Percentiles rank a stretch among this genome's conserved stretches.
phyloP scores from a whole-genome alignment of 306 rosid genomes.

The Acacia acuminata region DNA sequence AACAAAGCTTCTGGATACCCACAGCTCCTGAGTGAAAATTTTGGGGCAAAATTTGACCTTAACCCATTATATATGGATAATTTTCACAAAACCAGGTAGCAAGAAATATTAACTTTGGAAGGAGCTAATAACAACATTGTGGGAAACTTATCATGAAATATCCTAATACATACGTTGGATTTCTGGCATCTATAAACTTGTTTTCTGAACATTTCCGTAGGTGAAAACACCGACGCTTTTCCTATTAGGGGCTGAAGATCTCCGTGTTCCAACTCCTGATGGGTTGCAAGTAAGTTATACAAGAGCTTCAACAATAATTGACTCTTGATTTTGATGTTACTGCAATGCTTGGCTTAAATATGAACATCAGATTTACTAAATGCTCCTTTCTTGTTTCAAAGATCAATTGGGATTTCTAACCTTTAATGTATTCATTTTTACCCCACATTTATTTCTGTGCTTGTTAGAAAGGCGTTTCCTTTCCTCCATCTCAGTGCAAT shows the following conservation, averaged over 20 bases:
- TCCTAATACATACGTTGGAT: constrained; percentile 12
- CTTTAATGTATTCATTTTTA: neutral
- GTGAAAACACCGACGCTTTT: constrained; percentile 82
- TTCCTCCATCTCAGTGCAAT: neutral
- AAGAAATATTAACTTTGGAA: neutral
- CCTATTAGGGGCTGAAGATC: constrained; percentile 79
- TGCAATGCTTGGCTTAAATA: neutral
- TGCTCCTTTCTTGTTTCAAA: neutral
- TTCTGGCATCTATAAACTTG: constrained; percentile 6
- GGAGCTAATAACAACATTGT: neutral
- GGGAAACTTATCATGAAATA: neutral
- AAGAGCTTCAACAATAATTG: neutral
- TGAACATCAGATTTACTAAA: neutral
- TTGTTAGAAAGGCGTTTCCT: neutral
- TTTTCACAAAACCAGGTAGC: neutral
- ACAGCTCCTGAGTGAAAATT: too few relatives aligned
- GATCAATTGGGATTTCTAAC: neutral
- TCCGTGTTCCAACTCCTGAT: constrained; percentile 64
- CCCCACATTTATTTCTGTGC: neutral
- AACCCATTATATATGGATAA: neutral
- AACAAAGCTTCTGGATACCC: too few relatives aligned
- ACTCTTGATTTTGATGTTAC: neutral
- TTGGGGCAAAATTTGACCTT: too few relatives aligned
- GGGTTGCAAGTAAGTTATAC: constrained; percentile 64
- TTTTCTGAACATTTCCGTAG: constrained; percentile 42